phyloP scores from a whole-genome alignment of 1,284 basidiomycete species.

The Microbotryomycetes sp. region DNA sequence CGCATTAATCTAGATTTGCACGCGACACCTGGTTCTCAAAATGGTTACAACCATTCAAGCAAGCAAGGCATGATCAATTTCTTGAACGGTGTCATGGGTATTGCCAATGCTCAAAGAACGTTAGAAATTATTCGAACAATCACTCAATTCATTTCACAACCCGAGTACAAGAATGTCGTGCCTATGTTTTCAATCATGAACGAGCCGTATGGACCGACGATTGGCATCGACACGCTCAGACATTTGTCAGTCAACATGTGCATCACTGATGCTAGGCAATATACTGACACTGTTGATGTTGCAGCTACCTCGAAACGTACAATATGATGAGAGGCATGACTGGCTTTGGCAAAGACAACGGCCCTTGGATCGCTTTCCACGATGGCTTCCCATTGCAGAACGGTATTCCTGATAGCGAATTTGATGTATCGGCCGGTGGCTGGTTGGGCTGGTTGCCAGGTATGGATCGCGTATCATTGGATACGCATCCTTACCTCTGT shows the following conservation, averaged over 20 bases:
- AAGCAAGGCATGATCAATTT: constrained; percentile 51
- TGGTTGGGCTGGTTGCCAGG: constrained; percentile 42
- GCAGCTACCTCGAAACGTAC: constrained; percentile 35
- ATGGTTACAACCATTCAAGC: constrained; percentile 54
- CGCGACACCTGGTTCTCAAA: constrained; percentile 63
- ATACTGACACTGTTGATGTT: too few relatives aligned
- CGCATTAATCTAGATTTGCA: constrained; percentile 78
- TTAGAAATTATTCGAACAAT: constrained; percentile 38
- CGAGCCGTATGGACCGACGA: constrained; percentile 28
- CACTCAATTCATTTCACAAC: constrained; percentile 37
- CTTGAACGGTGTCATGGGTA: constrained; percentile 62
- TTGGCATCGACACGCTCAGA: constrained; percentile 20
- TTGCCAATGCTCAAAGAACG: constrained; percentile 39
- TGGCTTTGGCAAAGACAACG: constrained; percentile 41
- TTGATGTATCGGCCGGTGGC: constrained; percentile 37
- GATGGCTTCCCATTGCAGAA: constrained; percentile 34
- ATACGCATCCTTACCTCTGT: constrained; percentile 53
- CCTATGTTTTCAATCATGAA: constrained; percentile 37
- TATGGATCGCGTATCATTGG: constrained; percentile 67
- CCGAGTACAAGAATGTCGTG: constrained; percentile 37
- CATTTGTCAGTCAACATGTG: constrained; percentile 11
- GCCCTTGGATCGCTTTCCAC: constrained; percentile 32
- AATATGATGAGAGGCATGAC: constrained; percentile 55
- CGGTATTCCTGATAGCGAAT: constrained; percentile 13
- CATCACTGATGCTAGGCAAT: too few relatives aligned